These are phyloP conservation scores for Ceratobasidium sp. DNA, from an alignment of 1,284 basidiomycete genomes.

Conservation along the genomic window DNA sequence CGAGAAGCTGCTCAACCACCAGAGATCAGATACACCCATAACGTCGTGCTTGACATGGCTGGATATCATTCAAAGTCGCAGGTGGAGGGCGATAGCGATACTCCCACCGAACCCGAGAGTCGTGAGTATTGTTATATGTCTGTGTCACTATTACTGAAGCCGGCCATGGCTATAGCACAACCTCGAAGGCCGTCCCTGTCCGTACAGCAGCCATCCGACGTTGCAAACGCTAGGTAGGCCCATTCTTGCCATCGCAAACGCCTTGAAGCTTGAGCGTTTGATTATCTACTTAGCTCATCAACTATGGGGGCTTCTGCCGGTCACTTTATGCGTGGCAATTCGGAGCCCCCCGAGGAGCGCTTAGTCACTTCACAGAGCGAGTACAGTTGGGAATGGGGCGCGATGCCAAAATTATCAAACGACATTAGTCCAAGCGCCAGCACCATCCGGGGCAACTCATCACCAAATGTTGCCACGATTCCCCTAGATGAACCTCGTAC, in stretches of 20 bases:
- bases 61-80: conserved; percentile 55
- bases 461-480: not conserved
- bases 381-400: conserved; percentile 89
- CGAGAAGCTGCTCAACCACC: conserved; percentile 68
- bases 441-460: conserved; percentile 34
- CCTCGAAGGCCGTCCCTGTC: conserved; percentile 20
- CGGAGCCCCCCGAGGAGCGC: conserved; percentile 48
- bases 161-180: not conserved
- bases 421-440: conserved; percentile 32
- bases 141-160: not conserved
- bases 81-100: conserved; percentile 33
- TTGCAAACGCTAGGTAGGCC: not conserved
- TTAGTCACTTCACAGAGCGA: conserved; percentile 55
- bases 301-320: conserved; percentile 1
- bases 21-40: conserved; percentile 72
- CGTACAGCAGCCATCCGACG: conserved; percentile 22
- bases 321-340: conserved; percentile 63
- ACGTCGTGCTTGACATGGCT: conserved; percentile 62
- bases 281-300: conserved; percentile 27
- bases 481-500: conserved; percentile 18
- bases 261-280: not conserved
- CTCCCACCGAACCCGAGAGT: conserved; percentile 26
- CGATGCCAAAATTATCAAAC: conserved; percentile 67
- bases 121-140: not conserved
- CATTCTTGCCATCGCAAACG: not conserved